These are phyloP conservation scores for Ciborinia camelliae DNA, from an alignment of 2,329 filamentous ascomycete genomes.

Conservation along the genomic window DNA sequence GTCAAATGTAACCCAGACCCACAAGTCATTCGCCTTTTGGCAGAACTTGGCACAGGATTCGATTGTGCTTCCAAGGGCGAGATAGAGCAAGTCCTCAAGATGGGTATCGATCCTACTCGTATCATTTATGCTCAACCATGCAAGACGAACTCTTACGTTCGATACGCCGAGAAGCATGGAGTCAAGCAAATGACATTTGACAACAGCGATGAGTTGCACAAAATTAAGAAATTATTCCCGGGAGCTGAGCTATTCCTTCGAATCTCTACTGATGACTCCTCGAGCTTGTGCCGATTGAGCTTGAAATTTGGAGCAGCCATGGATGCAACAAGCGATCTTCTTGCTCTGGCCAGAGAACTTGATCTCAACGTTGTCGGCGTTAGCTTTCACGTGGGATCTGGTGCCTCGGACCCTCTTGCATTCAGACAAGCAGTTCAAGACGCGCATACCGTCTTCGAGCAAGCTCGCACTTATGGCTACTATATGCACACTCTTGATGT, in stretches of 20 bases:
- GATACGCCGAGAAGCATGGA: slow-evolving; percentile 77
- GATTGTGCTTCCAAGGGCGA: slow-evolving; percentile 98
- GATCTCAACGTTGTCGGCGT: slow-evolving; percentile 91
- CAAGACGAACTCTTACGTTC: slow-evolving; percentile 98
- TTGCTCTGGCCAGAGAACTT: slow-evolving; percentile 75
- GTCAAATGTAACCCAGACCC: slow-evolving; percentile 99
- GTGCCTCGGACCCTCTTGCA: slow-evolving; percentile 86
- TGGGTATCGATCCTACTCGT: slow-evolving; percentile 80
- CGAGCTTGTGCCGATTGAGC: slow-evolving; percentile 89
- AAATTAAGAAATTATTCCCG: slow-evolving; percentile 90
- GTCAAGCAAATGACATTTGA: slow-evolving; percentile 99
- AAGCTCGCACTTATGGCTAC: slow-evolving; percentile 73
- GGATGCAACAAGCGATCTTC: slow-evolving; percentile 72
- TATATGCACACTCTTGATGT: slow-evolving; percentile 86
- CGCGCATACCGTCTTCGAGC: slow-evolving; percentile 83
- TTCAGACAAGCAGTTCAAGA: slow-evolving; percentile 91
- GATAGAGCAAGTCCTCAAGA: slow-evolving; percentile 83
- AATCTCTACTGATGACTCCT: slow-evolving; percentile 94
- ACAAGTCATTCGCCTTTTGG: slow-evolving; percentile 81
- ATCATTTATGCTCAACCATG: slow-evolving; percentile 99
- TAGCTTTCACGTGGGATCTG: slow-evolving; percentile 96
- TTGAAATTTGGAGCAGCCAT: slow-evolving; percentile 95
- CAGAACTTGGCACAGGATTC: slow-evolving; percentile 87
- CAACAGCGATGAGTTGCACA: slow-evolving; percentile 96
- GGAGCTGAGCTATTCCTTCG: slow-evolving; percentile 88